These are phyloP conservation scores for Phytophthora sansomeana DNA, from an alignment of 352 stramenopile genomes.

Conservation along the genomic window DNA sequence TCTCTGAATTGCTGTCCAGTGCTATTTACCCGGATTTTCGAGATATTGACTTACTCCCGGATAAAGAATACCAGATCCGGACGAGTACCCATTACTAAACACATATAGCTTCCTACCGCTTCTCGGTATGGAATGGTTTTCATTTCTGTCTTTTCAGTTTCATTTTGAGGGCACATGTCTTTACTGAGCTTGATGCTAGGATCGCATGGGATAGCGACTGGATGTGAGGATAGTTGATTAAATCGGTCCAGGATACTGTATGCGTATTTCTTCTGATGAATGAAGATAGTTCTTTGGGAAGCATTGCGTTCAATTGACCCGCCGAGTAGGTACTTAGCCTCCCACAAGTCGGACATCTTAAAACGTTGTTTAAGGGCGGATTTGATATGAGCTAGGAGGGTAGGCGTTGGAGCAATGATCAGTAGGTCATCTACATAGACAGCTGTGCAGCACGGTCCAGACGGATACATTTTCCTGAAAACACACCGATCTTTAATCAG, in stretches of 20 bases:
- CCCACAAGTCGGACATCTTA: conserved; percentile 17
- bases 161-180: not conserved
- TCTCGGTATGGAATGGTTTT: not conserved
- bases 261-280: conserved; percentile 21
- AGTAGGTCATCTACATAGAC: conserved; percentile 22
- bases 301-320: conserved; percentile 19
- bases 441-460: conserved; percentile 14
- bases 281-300: conserved; percentile 1
- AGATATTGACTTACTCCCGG: conserved; percentile 25
- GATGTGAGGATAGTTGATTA: conserved; percentile 6
- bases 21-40: conserved; percentile 19
- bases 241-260: conserved; percentile 17
- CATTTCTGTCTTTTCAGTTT: not conserved
- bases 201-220: conserved; percentile 7
- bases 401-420: conserved; percentile 15
- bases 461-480: conserved; percentile 19
- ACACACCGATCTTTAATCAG: conserved; percentile 23
- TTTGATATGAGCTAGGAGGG: conserved; percentile 11
- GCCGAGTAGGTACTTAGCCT: conserved; percentile 12
- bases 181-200: conserved; percentile 9
- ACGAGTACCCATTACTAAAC: conserved; percentile 18
- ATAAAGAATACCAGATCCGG: conserved; percentile 20
- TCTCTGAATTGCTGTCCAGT: conserved; percentile 19
- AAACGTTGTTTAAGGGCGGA: conserved; percentile 16
- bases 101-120: conserved; percentile 21